These are phyloP conservation scores for Macrolepiota albuminosa DNA, from an alignment of 768 basidiomycete genomes.

Conservation along the genomic window DNA sequence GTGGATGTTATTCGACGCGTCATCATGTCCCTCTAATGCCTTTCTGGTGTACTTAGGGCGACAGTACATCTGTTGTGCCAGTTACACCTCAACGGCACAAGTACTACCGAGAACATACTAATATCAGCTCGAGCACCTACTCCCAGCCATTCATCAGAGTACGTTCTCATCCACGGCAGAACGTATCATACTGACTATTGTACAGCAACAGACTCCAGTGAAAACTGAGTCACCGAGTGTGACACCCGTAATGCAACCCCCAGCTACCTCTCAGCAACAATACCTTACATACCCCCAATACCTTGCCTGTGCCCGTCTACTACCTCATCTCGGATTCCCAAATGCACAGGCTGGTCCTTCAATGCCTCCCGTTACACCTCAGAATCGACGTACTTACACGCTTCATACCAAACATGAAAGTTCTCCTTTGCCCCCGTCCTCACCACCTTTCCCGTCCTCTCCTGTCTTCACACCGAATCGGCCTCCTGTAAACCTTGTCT, in stretches of 20 bases:
- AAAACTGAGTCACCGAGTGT: slow-evolving; percentile 44
- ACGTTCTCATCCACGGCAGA: slow-evolving; percentile 10
- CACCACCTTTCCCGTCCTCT: slow-evolving; percentile 50
- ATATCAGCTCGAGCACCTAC: slow-evolving; percentile 23
- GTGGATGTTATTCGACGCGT: slow-evolving; percentile 32
- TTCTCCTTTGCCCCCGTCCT: slow-evolving; percentile 57
- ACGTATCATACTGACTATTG: slow-evolving; percentile 10
- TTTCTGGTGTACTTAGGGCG: slow-evolving; percentile 6
- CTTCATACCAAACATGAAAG: slow-evolving; percentile 27
- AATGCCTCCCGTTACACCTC: slow-evolving; percentile 46
- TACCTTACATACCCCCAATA: slow-evolving; percentile 37
- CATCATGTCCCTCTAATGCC: slow-evolving; percentile 3
- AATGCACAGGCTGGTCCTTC: slow-evolving; percentile 28
- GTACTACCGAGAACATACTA: slow-evolving; percentile 57
- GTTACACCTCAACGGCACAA: slow-evolving; percentile 57
- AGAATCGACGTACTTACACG: slow-evolving; percentile 33
- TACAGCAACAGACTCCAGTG: slow-evolving; percentile 22
- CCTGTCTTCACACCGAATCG: slow-evolving; percentile 61
- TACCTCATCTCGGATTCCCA: slow-evolving; percentile 27
- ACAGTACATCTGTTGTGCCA: slow-evolving; percentile 25
- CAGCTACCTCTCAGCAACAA: slow-evolving; percentile 21
- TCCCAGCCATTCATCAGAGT: slow-evolving; percentile 25
- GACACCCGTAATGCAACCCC: slow-evolving; percentile 24
- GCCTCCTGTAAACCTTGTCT: slow-evolving; percentile 66
- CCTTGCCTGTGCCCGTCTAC: slow-evolving; percentile 22